Evolutionary conservation across 805 yeast species (phyloP).

Genomic region (Middelhovenomyces tepae): DNA sequence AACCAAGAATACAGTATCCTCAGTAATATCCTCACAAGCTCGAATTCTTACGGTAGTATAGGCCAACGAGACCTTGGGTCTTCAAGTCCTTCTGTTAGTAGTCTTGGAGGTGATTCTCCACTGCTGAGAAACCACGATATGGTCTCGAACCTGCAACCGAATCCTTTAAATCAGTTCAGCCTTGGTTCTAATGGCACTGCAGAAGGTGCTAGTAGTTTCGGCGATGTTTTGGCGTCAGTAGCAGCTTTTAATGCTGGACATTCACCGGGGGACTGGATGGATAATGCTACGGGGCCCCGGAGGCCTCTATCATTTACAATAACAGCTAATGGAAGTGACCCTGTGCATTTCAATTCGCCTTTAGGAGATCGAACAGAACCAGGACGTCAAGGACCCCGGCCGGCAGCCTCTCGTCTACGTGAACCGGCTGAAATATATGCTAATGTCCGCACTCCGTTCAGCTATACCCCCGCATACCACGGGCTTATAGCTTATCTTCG

Average conservation of each 20-base stretch:
- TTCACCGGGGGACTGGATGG: slow-evolving; percentile 16
- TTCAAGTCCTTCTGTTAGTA: not conserved
- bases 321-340: slow-evolving; percentile 8
- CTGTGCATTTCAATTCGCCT: not conserved
- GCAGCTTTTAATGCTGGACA: slow-evolving; percentile 6
- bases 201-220: too few relatives aligned
- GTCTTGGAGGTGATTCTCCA: slow-evolving; percentile 1
- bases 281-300: slow-evolving; percentile 13
- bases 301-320: slow-evolving; percentile 22
- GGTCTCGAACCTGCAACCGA: not conserved
- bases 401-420: slow-evolving; percentile 1
- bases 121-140: not conserved
- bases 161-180: slow-evolving; percentile 2
- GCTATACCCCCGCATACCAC: slow-evolving; percentile 88
- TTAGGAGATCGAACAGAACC: too few relatives aligned
- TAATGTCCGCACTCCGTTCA: slow-evolving; percentile 63
- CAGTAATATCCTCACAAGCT: slow-evolving; percentile 24
- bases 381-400: slow-evolving; percentile 2
- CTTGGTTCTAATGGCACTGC: not conserved
- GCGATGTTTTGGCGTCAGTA: slow-evolving; percentile 10
- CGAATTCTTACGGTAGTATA: too few relatives aligned
- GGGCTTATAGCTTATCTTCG: slow-evolving; percentile 65
- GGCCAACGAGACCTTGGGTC: too few relatives aligned
- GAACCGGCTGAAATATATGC: slow-evolving; percentile 44
- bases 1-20: slow-evolving; percentile 29